Evolutionary conservation across 1,284 basidiomycete species (phyloP).

Genomic region (Gastroboletus turbinatus): DNA sequence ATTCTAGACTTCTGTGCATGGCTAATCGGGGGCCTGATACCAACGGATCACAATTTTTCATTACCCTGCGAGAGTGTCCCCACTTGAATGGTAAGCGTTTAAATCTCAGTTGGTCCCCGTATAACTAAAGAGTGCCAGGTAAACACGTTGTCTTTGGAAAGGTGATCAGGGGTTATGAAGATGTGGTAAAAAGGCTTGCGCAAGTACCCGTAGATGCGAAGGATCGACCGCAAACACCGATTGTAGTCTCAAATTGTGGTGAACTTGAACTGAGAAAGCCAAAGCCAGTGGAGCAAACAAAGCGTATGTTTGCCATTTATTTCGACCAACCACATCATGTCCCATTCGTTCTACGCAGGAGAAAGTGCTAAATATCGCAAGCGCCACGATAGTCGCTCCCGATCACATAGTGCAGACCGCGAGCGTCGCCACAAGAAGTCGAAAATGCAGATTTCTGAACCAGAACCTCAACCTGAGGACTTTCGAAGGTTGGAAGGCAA

Average conservation of each 20-base stretch:
- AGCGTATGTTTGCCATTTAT: conserved; percentile 14
- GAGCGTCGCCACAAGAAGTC: conserved; percentile 35
- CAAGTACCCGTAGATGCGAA: conserved; percentile 64
- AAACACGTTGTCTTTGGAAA: conserved; percentile 81
- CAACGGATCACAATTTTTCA: conserved; percentile 83
- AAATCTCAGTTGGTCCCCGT: background rate
- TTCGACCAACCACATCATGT: background rate
- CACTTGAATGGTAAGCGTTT: conserved; percentile 59
- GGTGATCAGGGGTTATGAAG: conserved; percentile 61
- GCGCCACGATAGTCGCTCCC: conserved; percentile 30
- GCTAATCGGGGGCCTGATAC: conserved; percentile 81
- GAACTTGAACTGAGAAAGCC: conserved; percentile 73
- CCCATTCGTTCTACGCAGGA: conserved; percentile 1
- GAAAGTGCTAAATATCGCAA: conserved; percentile 31
- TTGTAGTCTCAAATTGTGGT: conserved; percentile 80
- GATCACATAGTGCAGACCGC: conserved; percentile 30
- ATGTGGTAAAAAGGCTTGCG: conserved; percentile 55
- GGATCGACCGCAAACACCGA: conserved; percentile 67
- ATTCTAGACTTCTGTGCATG: conserved; percentile 70
- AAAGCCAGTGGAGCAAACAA: conserved; percentile 10
- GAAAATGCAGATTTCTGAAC: conserved; percentile 17
- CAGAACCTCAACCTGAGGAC: conserved; percentile 17
- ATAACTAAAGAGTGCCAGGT: conserved; percentile 38
- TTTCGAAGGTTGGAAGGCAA: conserved; percentile 6
- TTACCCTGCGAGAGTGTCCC: conserved; percentile 71